A percentile compares a stretch with the other conserved stretches of the same genome.
phyloP scores from a whole-genome alignment of 495 filamentous ascomycete genomes.

The Hapsidospora chrysogenum region DNA sequence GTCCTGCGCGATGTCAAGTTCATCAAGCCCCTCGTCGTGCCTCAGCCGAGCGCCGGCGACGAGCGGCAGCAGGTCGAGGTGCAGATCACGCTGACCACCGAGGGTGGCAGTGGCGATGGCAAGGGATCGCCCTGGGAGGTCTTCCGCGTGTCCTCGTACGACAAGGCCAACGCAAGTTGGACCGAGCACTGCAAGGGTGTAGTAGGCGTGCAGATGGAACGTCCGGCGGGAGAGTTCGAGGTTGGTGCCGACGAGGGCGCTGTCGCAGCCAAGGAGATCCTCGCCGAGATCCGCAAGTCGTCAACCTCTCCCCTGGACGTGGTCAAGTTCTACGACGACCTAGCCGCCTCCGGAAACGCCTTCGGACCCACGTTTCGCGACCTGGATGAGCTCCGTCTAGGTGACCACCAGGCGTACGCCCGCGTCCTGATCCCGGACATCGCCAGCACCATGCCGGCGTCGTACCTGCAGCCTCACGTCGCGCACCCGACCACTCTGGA shows the following conservation, averaged over 20 bases:
- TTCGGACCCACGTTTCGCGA: slow-evolving; percentile 11
- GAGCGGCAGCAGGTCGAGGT: slow-evolving; percentile 10
- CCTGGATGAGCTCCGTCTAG: slow-evolving; percentile 6
- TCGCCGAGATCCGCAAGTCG: too few relatives aligned
- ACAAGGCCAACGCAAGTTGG: slow-evolving; percentile 8
- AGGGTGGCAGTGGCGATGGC: slow-evolving; percentile 2
- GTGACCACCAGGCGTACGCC: slow-evolving; percentile 1
- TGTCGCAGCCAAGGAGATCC: too few relatives aligned
- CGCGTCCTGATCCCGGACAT: slow-evolving; percentile 9
- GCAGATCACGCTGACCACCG: slow-evolving; percentile 5
- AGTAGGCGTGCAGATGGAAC: too few relatives aligned
- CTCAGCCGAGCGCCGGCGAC: slow-evolving; percentile 15
- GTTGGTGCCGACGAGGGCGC: too few relatives aligned
- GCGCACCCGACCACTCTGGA: slow-evolving; percentile 10
- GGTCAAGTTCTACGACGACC: slow-evolving; percentile 9
- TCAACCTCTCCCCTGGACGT: too few relatives aligned
- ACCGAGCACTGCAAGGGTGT: slow-evolving; percentile 14
- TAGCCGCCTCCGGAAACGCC: slow-evolving; percentile 7
- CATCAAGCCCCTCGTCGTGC: slow-evolving; percentile 15
- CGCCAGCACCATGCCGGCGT: slow-evolving; percentile 5
- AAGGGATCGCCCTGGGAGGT: slow-evolving; percentile 11
- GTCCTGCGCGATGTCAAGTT: slow-evolving; percentile 14
- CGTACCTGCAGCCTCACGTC: slow-evolving; percentile 7
- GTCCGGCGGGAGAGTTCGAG: too few relatives aligned
- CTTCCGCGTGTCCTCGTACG: slow-evolving; percentile 4